Evolutionary conservation across 768 basidiomycete genomes (phyloP), one percentile per base, ranked within the genome.

Genomic region (Arthromyces matolae): DNA sequence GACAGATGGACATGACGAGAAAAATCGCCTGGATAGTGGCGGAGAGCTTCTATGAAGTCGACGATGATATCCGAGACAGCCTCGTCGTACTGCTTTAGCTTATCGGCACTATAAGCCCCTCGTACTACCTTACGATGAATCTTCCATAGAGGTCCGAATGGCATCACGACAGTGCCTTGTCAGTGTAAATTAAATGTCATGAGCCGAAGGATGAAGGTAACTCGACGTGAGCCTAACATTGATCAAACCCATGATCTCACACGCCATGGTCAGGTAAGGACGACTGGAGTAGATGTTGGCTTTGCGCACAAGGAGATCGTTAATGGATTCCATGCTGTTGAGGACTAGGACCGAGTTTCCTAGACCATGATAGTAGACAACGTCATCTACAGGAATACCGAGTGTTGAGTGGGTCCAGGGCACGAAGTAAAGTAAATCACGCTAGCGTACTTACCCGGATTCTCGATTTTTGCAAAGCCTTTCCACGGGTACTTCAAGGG

Each of bases 401-500:
- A 14, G 8, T 12, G 20, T 44, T 20, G 9, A n/a, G n/a, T n/a
- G n/a, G n/a, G n/a, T n/a, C n/a, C n/a, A n/a, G n/a, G n/a, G n/a
- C n/a, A n/a, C n/a, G n/a, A n/a, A n/a, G n/a, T n/a, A n/a, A n/a
- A n/a, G n/a, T n/a, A n/a, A n/a, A n/a, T n/a, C n/a, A n/a, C n/a
- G n/a, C n/a, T n/a, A n/a, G n/a, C n/a, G n/a, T n/a, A n/a, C n/a
- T n/a, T n/a, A 33, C 43, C 9, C n/a, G 5, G 6, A 1, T 27
- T 24, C 18, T 24, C 40, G 29, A 27, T 10, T 8, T 35, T 34
- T 7, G n/a, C n/a, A 18, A 44, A 9, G 22, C 25, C 14, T 3
- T 25, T 44, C 43, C 43, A 44, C 5, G 43, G 32, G n/a, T 33
- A 13, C 16, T 35, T 44, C 23, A 34, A 3, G n/a, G 43, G 43